Evolutionary conservation across 495 filamentous ascomycete genomes (phyloP), one percentile per base, ranked within the genome.

Genomic region (Talaromyces thailandensis): DNA sequence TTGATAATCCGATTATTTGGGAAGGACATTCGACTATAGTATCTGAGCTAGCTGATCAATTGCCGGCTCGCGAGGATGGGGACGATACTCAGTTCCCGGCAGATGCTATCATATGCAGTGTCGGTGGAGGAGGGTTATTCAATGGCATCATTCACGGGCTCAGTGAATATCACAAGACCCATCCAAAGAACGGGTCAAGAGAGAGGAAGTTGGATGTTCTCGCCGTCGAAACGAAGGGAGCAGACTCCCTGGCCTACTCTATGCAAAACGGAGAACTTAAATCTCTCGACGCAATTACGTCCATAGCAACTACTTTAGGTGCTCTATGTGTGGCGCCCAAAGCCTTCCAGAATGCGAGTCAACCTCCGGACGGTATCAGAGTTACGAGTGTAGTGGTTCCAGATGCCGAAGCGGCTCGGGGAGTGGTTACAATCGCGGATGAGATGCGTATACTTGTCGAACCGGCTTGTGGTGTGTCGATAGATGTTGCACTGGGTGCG

Each of bases 51-150:
- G 73, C 73, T 12, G 62, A 66, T 25, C 86, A 91, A 66, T 68
- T 89, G 64, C 66, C 73, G 4, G 64, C 71, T 26, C 45, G 67
- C 18, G 65, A 61, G 24, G 14, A 23, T 32, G 43, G 65, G 9
- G 64, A 58, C 1, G 50, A 29, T 2, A 43, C 58, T 2, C 67
- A 71, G 25, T 66, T 73, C 21, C 70, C 65, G 8, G 71, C 88
- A 9, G 86, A 91, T 69, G 88, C 78, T 35, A 74, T 98, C 8
- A 80, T 96, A 12, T 93, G 89, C 68, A 88, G 80, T 63, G 91
- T 96, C 48, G 93, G 93, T 11, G 93, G 93, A 7, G 93, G 93
- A 2, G 93, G 93, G 0, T 73, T 98, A 56, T 82, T 96, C 37
- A 87, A 84, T 63, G 93, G 93, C 0, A 63, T 96, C 4, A 78